Evolutionary conservation across 2,329 filamentous ascomycete genomes (phyloP).

Genomic region (Ilyonectria mors-panacis): DNA sequence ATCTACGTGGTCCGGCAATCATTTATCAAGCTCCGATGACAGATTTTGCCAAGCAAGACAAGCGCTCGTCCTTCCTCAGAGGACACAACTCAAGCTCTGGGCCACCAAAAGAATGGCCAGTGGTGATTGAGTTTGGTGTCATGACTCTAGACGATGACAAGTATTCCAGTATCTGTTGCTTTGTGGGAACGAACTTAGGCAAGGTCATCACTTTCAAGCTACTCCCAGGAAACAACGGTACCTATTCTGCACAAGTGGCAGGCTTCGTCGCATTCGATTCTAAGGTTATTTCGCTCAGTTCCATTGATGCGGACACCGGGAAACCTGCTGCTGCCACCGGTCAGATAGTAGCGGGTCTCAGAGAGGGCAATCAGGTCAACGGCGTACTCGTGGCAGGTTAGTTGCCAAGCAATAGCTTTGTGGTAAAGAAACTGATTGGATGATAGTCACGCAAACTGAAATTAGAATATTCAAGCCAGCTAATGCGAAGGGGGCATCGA

Average conservation of each 20-base stretch:
- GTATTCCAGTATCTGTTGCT: conserved; percentile 94
- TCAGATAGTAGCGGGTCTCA: conserved; percentile 79
- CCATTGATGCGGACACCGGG: conserved; percentile 85
- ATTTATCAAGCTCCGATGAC: conserved; percentile 82
- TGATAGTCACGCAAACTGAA: conserved; percentile 75
- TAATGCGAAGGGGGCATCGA: conserved; percentile 89
- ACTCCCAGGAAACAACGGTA: conserved; percentile 78
- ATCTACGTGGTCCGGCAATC: conserved; percentile 87
- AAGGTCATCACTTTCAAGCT: conserved; percentile 93
- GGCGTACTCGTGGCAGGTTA: conserved; percentile 84
- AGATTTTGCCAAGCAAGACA: conserved; percentile 84
- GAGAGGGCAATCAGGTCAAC: conserved; percentile 81
- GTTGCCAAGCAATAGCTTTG: conserved; percentile 43
- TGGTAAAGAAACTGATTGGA: conserved; percentile 44
- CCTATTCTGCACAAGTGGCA: conserved; percentile 79
- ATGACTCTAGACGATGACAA: conserved; percentile 95
- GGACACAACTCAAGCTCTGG: conserved; percentile 53
- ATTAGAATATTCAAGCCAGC: conserved; percentile 92
- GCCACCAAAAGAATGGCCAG: conserved; percentile 78
- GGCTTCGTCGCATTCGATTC: conserved; percentile 79
- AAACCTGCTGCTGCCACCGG: conserved; percentile 83
- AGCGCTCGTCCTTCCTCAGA: conserved; percentile 80
- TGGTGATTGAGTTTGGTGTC: conserved; percentile 89
- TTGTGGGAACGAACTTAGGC: conserved; percentile 89
- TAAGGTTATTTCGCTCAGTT: conserved; percentile 80